Percentiles rank a stretch among this genome's conserved stretches.
Evolutionary conservation across 331 rosid species (phyloP).

Genomic region (Quercus lobata): DNA sequence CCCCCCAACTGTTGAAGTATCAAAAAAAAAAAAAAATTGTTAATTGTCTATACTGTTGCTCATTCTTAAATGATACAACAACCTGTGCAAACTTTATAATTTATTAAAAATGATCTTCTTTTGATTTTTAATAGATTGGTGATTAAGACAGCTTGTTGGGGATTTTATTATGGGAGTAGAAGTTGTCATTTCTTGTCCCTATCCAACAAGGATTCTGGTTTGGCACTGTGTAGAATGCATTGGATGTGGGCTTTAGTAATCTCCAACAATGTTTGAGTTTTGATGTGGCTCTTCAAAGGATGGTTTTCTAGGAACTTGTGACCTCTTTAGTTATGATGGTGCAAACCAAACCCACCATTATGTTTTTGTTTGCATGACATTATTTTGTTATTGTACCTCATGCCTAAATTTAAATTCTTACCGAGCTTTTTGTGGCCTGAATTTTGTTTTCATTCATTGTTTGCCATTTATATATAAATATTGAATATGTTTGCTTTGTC

Average conservation of each 20-base stretch:
- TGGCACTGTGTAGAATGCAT: neutral
- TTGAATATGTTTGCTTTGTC: neutral
- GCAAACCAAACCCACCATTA: neutral
- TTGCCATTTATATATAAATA: neutral
- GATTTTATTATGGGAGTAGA: neutral
- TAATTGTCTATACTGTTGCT: neutral
- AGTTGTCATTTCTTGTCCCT: neutral
- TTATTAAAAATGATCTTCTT: neutral
- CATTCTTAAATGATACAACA: neutral
- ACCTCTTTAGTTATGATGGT: neutral
- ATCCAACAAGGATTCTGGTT: neutral
- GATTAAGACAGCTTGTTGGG: neutral
- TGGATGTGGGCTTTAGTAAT: neutral
- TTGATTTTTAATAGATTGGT: too few species aligned
- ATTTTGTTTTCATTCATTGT: neutral
- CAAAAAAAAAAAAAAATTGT: neutral
- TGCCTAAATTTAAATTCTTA: neutral
- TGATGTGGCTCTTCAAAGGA: neutral
- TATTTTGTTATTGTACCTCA: neutral
- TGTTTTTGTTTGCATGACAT: neutral
- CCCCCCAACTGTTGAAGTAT: too few species aligned
- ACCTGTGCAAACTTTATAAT: neutral
- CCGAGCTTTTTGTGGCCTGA: neutral
- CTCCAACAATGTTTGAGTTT: neutral
- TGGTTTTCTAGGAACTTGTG: neutral